These are phyloP conservation scores for Cryphonectria nitschkei DNA, from an alignment of 2,329 filamentous ascomycete species.

Conservation along the genomic window DNA sequence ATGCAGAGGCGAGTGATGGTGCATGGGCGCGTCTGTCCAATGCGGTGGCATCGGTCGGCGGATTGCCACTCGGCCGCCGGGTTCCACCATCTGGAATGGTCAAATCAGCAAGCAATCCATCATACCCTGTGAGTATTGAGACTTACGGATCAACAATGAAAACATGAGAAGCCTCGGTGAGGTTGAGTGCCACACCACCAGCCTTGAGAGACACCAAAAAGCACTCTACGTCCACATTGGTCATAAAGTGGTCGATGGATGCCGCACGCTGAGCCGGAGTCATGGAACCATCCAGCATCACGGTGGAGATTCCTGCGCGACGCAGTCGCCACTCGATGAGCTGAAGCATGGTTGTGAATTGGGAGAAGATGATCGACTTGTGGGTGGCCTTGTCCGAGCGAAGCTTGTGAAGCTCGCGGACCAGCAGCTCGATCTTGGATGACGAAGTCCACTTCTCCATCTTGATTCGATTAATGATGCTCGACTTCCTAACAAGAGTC, in stretches of 20 bases:
- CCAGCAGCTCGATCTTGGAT: conserved; percentile 95
- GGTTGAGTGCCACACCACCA: conserved; percentile 90
- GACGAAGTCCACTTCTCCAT: conserved; percentile 99
- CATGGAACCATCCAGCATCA: conserved; percentile 98
- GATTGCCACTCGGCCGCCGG: conserved; percentile 99
- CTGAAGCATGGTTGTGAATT: conserved; percentile 97
- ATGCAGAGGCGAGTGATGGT: conserved; percentile 94
- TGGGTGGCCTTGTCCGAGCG: conserved; percentile 90
- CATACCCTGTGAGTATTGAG: background rate
- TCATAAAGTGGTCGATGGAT: conserved; percentile 97
- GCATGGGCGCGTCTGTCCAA: conserved; percentile 91
- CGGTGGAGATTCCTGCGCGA: conserved; percentile 95
- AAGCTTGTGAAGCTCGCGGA: conserved; percentile 91
- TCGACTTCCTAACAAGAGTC: conserved; percentile 84
- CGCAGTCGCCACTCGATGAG: conserved; percentile 96
- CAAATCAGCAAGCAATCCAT: conserved; percentile 18
- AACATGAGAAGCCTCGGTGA: conserved; percentile 92
- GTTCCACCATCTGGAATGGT: conserved; percentile 82
- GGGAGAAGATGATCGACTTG: conserved; percentile 97
- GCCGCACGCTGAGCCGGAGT: conserved; percentile 90
- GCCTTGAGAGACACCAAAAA: conserved; percentile 97
- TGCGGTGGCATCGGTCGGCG: conserved; percentile 91
- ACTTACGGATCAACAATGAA: conserved; percentile 96
- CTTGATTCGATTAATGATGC: conserved; percentile 97
- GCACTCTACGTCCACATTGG: conserved; percentile 88